Evolutionary conservation across 495 filamentous ascomycete species (phyloP), one percentile per base, ranked within the genome.

Genomic region (Aspergillus hancockii): DNA sequence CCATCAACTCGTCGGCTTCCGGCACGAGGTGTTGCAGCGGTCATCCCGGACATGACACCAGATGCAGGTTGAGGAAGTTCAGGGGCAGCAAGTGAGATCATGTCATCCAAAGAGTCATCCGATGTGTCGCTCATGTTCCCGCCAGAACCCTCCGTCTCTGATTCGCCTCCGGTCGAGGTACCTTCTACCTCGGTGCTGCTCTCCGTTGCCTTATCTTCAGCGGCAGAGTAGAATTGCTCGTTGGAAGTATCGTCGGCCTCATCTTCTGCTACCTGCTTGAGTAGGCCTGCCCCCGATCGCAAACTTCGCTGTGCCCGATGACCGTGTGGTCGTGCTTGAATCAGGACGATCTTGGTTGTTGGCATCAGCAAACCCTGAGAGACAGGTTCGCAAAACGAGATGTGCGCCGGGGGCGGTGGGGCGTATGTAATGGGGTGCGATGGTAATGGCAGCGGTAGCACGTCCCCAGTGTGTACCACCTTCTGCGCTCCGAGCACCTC

Each of bases 371-470:
- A 69, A 2, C 94, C 94, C 72, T 98, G 94, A 2, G 90, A 85
- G 9, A 98, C 90, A 8, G 86, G 86, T 65, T 89, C 86, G 66
- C 86, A 89, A 30, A 83, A 81, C 23, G 80, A 81, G 55, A 86
- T 83, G 58, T 77, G 83, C 30, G 80, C 87, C 4, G 90, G 91
- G n/a, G 88, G 90, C 18, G 90, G 83, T 7, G 88, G 85, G 14
- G 88, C 89, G 75, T 92, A 92, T 36, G 90, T 97, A 61, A 94
- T 91, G 10, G 91, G 90, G 73, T 97, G 91, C n/a, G 90, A 82
- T 18, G 90, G 88, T 19, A 96, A 74, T 6, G 90, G 90, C 40
- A 98, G 77, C 1, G 90, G 88, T 57, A 98, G 83, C 43, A 92
- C 72, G 67, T 98, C 94, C 2, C 90, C 91, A 14, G 85, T 80